A percentile compares a stretch with the other conserved stretches of the same genome.
These are phyloP conservation scores for Passalora sequoiae DNA, from an alignment of 2,329 filamentous ascomycete genomes.

Conservation along the genomic window DNA sequence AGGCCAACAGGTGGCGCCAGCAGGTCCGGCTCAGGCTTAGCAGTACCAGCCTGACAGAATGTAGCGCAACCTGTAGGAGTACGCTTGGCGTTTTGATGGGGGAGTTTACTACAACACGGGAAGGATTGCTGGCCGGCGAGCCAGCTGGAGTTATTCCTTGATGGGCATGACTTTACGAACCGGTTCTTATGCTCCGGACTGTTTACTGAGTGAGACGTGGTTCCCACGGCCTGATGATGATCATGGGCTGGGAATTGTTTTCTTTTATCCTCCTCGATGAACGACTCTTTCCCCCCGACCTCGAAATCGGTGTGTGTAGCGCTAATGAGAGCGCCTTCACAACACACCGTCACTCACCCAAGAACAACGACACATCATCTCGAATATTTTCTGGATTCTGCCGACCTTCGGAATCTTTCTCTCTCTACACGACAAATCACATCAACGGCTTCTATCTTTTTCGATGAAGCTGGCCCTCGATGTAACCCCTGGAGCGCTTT, in stretches of 20 bases:
- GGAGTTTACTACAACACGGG: slow-evolving; percentile 15
- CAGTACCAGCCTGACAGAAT: slow-evolving; percentile 16
- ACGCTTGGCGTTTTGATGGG: slow-evolving; percentile 20
- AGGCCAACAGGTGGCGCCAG: slow-evolving; percentile 29
- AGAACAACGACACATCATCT: slow-evolving; percentile 7
- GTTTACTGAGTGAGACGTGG: slow-evolving; percentile 18
- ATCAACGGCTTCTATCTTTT: slow-evolving; percentile 14
- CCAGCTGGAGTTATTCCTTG: slow-evolving; percentile 25
- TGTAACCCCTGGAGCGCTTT: slow-evolving; percentile 13
- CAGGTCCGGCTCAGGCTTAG: slow-evolving; percentile 29
- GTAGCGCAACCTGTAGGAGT: slow-evolving; percentile 24
- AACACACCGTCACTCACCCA: slow-evolving; percentile 3
- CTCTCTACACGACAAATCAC: too few species aligned
- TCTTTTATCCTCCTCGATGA: slow-evolving; percentile 12
- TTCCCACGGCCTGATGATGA: slow-evolving; percentile 12
- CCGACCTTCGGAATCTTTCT: slow-evolving; percentile 23
- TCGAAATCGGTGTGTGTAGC: slow-evolving; percentile 1
- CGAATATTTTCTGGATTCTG: slow-evolving; percentile 15
- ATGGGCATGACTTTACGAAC: slow-evolving; percentile 27
- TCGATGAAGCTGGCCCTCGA: slow-evolving; percentile 13
- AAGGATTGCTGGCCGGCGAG: slow-evolving; percentile 27
- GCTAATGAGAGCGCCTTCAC: slow-evolving; percentile 9
- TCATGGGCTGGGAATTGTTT: too few species aligned
- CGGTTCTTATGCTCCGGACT: slow-evolving; percentile 28
- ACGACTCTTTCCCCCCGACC: slow-evolving; percentile 17